A percentile compares a stretch with the other conserved stretches of the same genome.
These are phyloP conservation scores for Aphanomyces stellatus DNA, from an alignment of 352 stramenopile species.

Conservation along the genomic window DNA sequence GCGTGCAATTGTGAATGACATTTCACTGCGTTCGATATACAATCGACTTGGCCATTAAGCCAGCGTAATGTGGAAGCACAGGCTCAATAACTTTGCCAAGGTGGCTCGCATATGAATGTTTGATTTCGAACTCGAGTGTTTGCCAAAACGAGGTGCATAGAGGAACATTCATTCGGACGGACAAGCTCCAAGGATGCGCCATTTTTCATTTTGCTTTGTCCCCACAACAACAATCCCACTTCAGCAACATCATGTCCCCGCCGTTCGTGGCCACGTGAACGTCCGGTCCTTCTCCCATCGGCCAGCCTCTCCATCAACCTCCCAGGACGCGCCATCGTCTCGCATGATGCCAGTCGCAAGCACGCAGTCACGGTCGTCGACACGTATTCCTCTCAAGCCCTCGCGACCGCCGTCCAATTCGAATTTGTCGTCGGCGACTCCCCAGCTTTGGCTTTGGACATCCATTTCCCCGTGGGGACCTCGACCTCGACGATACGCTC, in stretches of 20 bases:
- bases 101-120: too few relatives aligned
- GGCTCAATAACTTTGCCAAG: too few relatives aligned
- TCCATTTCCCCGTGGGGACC: neutral
- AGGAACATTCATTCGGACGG: too few relatives aligned
- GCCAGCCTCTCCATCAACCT: neutral
- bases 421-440: neutral
- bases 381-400: neutral
- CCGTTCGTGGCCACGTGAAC: neutral
- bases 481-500: neutral
- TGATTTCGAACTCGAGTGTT: too few relatives aligned
- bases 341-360: neutral
- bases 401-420: neutral
- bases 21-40: too few relatives aligned
- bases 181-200: too few relatives aligned
- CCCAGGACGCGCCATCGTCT: neutral
- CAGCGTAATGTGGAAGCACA: too few relatives aligned
- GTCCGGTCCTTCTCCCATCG: neutral
- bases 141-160: too few relatives aligned
- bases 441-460: neutral
- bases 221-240: too few relatives aligned
- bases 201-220: too few relatives aligned
- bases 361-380: constrained; percentile 2
- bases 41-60: too few relatives aligned
- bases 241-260: neutral
- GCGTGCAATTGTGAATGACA: too few relatives aligned